Percentiles rank a stretch among this genome's conserved stretches.
phyloP scores from a whole-genome alignment of 768 basidiomycete genomes.

The Coprinopsis sp. region DNA sequence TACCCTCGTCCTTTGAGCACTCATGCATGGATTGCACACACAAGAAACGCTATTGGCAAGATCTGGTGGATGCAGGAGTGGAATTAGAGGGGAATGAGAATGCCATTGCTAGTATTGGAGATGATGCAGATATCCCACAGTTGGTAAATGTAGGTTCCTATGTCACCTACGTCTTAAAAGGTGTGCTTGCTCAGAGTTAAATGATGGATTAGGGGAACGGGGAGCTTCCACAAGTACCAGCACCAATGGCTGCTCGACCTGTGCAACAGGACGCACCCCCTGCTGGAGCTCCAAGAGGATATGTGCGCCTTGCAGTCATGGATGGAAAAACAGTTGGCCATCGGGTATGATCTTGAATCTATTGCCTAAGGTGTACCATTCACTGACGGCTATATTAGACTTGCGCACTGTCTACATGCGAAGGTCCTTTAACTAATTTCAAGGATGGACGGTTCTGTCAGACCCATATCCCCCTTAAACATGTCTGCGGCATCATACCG shows the following conservation, averaged over 20 bases:
- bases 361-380: background rate
- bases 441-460: no score
- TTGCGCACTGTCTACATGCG: constrained; percentile 19
- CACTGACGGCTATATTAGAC: constrained; percentile 10
- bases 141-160: background rate
- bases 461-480: no score
- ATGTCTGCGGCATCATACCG: no score
- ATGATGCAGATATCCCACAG: background rate
- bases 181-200: background rate
- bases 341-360: constrained; percentile 9
- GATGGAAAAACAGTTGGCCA: constrained; percentile 27
- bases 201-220: background rate
- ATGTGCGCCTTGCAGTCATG: constrained; percentile 28
- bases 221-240: background rate
- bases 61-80: constrained; percentile 11
- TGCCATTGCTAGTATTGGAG: constrained; percentile 1
- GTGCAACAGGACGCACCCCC: background rate
- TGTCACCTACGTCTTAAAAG: no score
- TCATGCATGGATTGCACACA: constrained; percentile 18
- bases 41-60: constrained; percentile 17
- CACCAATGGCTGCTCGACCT: background rate
- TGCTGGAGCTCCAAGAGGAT: constrained; percentile 9
- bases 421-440: constrained; percentile 20
- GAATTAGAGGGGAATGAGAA: background rate
- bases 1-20: constrained; percentile 12